Base-by-base conservation (phyloP, 116 monocot genomes). In the Zostera marina region DNA sequence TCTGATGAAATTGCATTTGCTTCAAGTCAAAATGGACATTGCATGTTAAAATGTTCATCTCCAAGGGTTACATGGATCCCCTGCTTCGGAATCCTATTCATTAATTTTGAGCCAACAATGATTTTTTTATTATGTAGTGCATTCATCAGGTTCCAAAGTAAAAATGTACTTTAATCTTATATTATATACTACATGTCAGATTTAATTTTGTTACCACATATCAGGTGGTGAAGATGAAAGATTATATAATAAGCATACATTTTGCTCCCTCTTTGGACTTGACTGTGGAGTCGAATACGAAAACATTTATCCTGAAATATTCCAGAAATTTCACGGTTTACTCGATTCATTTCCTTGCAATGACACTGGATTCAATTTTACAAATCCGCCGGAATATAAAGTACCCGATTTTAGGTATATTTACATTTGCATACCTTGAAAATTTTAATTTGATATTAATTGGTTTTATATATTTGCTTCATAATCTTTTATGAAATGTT, bases 261-360 rank as follows among this genome's bases (percentile, higher is more conserved):
- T 61, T 45, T 61, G 47, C 21, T 61, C 61, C 3, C 61, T 61
- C 8, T 47, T 61, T 44, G 61, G 22, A 14, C 41, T 61, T 22
- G 46, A 61, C 24, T 12, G 11, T 61, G 13, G 44, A 61, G 68
- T 69, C 24, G 73, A 76, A 63, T 80, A 68, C 42, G 72, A 78
- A 55, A 83, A 83, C 42, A 69, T 45, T 59, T 77, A 78, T 74
- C 78, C 68, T 46, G 77, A 77, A 39, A 57, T 75, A 70, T 79
- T 92, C 56, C 56, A 63, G 5, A 78, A 68, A 22, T 77, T 83
- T 64, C 57, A 87, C 68, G 83, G 83, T 60, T 76, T 92, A 56
- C 79, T 92, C 57, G 83, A 79, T 69, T 92, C 80, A 63, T 63
- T 80, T 72, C 66, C 92, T 63, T 63, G 69, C 22, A 66, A 53